Evolutionary conservation across 2,329 filamentous ascomycete genomes (phyloP).

Genomic region (Aspergillus terreus): DNA sequence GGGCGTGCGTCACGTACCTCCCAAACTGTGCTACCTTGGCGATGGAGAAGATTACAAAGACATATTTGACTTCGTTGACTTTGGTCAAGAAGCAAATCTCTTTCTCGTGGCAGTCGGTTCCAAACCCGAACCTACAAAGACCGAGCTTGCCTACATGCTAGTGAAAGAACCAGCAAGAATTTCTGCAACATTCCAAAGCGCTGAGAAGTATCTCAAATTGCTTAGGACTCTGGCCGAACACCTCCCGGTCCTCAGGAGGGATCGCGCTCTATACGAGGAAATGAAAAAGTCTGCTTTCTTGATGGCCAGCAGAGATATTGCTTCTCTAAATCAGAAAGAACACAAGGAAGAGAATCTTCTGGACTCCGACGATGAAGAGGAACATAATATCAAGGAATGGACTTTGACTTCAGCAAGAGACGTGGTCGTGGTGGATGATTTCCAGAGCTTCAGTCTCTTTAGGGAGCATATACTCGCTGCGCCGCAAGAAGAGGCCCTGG

Average conservation of each 20-base stretch:
- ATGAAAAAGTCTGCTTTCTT: slow-evolving; percentile 76
- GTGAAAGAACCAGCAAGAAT: slow-evolving; percentile 79
- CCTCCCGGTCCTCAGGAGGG: slow-evolving; percentile 64
- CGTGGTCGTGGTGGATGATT: slow-evolving; percentile 81
- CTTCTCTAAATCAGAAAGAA: slow-evolving; percentile 23
- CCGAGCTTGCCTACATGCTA: slow-evolving; percentile 79
- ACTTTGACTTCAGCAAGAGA: slow-evolving; percentile 68
- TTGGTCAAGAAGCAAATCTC: slow-evolving; percentile 78
- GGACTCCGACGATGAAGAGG: slow-evolving; percentile 49
- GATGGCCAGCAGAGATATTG: slow-evolving; percentile 75
- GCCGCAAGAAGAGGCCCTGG: slow-evolving; percentile 82
- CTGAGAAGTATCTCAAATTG: slow-evolving; percentile 82
- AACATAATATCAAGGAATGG: slow-evolving; percentile 69
- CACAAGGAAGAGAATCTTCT: slow-evolving; percentile 12
- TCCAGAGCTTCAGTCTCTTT: slow-evolving; percentile 84
- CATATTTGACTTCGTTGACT: slow-evolving; percentile 97
- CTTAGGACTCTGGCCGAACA: slow-evolving; percentile 77
- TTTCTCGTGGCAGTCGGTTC: slow-evolving; percentile 87
- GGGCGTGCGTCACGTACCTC: slow-evolving; percentile 57
- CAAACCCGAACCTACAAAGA: slow-evolving; percentile 82
- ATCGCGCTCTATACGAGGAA: slow-evolving; percentile 71
- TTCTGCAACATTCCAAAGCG: slow-evolving; percentile 71
- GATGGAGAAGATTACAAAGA: slow-evolving; percentile 69
- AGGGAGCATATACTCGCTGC: slow-evolving; percentile 79
- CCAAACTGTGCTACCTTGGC: slow-evolving; percentile 77